Evolutionary conservation across 345 rosid species (phyloP), one percentile per base, ranked within the genome.

Genomic region (Capsella bursapastoris): DNA sequence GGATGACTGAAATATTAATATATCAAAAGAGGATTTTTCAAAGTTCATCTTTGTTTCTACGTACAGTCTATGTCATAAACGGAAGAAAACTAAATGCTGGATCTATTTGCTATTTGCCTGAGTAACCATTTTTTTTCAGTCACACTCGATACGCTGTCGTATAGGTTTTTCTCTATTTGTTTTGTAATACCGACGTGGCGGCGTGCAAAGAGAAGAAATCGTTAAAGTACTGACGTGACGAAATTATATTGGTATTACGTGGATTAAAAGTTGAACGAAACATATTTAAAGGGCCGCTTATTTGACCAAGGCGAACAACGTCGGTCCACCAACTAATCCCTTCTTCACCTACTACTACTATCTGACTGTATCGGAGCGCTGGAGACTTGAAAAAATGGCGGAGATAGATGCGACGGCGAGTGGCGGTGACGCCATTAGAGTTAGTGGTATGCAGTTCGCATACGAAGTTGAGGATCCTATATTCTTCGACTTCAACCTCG

Each of bases 361-460:
- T 48, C 63, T n/a, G n/a, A n/a, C n/a, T 57, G 25, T 7, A 22
- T 48, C 63, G 48, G 25, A 47, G 52, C 15, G 60, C 34, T 72
- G 12, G 70, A 68, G 63, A 28, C 59, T 10, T 57, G n/a, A 4
- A 1, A 28, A 64, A 77, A 87, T 86, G 89, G 82, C 81, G 78
- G 80, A 65, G 4, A 64, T 47, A 47, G 68, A 53, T 50, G 37
- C 29, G 43, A 28, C 41, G 57, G 15, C 28, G 50, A 58, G 41
- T 51, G 57, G 71, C 55, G 86, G 66, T 55, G 80, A 84, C 35
- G 79, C 74, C 18, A 82, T 90, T 47, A 80, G 81, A 71, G 91
- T 93, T 37, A 48, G 85, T 43, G 93, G 90, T 18, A 88, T 93
- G 98, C 94, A 91, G 51, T 93, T 87, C 62, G 78, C 84, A 12